Conservation (phyloP, 106 monocot genomes). For the Dendrobium officinale region DNA sequence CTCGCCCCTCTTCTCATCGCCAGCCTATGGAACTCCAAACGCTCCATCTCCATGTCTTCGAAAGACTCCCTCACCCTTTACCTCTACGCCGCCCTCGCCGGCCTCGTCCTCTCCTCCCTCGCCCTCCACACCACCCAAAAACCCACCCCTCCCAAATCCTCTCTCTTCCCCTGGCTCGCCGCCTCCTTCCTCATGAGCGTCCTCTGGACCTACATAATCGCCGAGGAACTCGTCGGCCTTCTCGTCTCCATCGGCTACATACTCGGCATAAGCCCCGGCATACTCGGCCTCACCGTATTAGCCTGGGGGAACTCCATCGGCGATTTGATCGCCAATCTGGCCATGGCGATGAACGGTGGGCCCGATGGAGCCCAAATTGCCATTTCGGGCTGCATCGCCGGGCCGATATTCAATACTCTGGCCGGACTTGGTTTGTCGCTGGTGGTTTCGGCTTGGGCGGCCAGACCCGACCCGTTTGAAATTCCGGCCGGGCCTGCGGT, state of each 20-base stretch:
- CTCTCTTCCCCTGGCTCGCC: conserved; percentile 29
- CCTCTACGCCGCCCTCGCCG: conserved; percentile 13
- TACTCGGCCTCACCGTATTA: conserved; percentile 14
- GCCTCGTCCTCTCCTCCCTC: conserved; percentile 12
- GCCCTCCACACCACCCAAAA: conserved; percentile 29
- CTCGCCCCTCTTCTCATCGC: conserved; percentile 33
- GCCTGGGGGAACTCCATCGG: conserved; percentile 14
- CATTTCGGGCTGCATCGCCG: conserved; percentile 39
- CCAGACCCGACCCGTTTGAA: conserved; percentile 23
- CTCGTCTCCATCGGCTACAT: conserved; percentile 34
- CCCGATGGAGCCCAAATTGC: conserved; percentile 15
- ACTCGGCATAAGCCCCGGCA: conserved; percentile 32
- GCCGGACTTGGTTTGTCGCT: conserved; percentile 42
- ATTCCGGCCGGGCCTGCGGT: conserved; percentile 24
- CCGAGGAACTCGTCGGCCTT: conserved; percentile 23
- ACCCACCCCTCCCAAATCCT: conserved; percentile 23
- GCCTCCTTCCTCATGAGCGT: conserved; percentile 33
- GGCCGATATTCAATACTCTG: conserved; percentile 38
- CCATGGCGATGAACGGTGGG: conserved; percentile 15
- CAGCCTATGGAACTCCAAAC: conserved; percentile 24
- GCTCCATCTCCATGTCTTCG: neutral
- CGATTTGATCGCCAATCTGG: conserved; percentile 15
- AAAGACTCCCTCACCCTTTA: conserved; percentile 19
- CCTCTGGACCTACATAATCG: conserved; percentile 31
- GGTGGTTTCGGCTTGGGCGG: conserved; percentile 32